Conservation (phyloP, 441 rosid species). For the Croton laevigatus region DNA sequence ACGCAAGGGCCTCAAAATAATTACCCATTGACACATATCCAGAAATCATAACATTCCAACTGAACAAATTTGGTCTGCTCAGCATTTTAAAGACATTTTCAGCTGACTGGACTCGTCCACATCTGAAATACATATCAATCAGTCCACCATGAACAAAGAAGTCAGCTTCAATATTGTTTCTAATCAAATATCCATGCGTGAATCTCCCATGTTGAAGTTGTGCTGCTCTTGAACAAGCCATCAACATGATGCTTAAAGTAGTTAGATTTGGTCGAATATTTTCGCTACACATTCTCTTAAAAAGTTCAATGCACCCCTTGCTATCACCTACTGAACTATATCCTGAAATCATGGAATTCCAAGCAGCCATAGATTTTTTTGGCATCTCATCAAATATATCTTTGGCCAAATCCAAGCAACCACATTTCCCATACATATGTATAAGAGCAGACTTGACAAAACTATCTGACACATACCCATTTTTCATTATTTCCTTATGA, state of each 20-base stretch:
- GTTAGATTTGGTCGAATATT: constrained; percentile 47
- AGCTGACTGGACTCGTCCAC: constrained; percentile 49
- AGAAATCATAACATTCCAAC: constrained; percentile 73
- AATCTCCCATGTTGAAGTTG: constrained; percentile 48
- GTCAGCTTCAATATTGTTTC: constrained; percentile 39
- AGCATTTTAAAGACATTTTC: constrained; percentile 41
- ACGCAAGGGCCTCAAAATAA: constrained; percentile 48
- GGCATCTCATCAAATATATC: constrained; percentile 47
- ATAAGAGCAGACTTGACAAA: constrained; percentile 65
- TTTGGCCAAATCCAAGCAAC: constrained; percentile 50
- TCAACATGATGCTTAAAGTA: constrained; percentile 51
- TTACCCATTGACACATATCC: constrained; percentile 49
- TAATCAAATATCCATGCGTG: constrained; percentile 50
- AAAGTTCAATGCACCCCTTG: constrained; percentile 46
- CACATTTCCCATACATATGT: constrained; percentile 67
- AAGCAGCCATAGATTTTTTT: constrained; percentile 46
- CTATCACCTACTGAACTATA: constrained; percentile 46
- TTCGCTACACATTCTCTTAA: constrained; percentile 51
- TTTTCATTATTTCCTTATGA: constrained; percentile 37
- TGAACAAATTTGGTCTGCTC: constrained; percentile 29
- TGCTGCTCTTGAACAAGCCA: constrained; percentile 61
- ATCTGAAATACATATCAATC: constrained; percentile 63
- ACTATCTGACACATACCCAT: constrained; percentile 40
- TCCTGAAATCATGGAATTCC: constrained; percentile 61
- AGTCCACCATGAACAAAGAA: constrained; percentile 36